Conservation (phyloP, 352 stramenopile genomes). For the Globisporangium polare region DNA sequence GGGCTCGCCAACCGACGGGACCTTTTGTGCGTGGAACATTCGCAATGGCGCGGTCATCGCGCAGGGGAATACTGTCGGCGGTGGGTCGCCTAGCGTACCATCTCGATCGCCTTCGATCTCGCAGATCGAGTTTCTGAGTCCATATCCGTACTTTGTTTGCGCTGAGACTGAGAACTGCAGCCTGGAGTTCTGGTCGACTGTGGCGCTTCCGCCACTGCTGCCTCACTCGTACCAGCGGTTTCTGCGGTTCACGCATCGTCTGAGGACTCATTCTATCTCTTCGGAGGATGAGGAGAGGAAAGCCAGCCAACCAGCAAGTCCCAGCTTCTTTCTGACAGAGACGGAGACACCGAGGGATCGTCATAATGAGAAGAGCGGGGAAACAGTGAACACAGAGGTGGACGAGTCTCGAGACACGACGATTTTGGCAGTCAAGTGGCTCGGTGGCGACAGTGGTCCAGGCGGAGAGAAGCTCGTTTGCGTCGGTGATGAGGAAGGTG, state of each 20-base stretch:
- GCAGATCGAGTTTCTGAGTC: slow-evolving; percentile 31
- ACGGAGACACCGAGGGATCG: neutral
- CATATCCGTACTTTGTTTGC: slow-evolving; percentile 39
- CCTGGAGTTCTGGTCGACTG: slow-evolving; percentile 39
- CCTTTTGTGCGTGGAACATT: slow-evolving; percentile 50
- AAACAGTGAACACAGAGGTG: neutral
- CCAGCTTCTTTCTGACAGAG: slow-evolving; percentile 19
- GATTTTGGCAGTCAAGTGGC: slow-evolving; percentile 27
- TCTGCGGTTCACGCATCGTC: slow-evolving; percentile 12
- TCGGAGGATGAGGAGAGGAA: slow-evolving; percentile 1
- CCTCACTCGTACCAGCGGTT: slow-evolving; percentile 18
- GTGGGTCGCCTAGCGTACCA: neutral
- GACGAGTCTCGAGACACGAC: neutral
- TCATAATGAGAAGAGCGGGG: neutral
- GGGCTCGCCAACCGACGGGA: slow-evolving; percentile 24
- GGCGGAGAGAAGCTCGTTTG: slow-evolving; percentile 26
- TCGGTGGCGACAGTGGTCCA: slow-evolving; percentile 7
- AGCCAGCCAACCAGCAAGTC: neutral
- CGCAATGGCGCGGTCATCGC: slow-evolving; percentile 29
- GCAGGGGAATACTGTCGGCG: slow-evolving; percentile 13
- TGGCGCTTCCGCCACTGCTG: slow-evolving; percentile 23
- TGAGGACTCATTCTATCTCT: neutral
- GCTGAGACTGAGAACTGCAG: slow-evolving; percentile 24
- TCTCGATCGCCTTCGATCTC: slow-evolving; percentile 12
- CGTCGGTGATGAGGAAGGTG: slow-evolving; percentile 41